Evolutionary conservation across 2,329 filamentous ascomycete genomes (phyloP).

Genomic region (Diaporthe nobilis): DNA sequence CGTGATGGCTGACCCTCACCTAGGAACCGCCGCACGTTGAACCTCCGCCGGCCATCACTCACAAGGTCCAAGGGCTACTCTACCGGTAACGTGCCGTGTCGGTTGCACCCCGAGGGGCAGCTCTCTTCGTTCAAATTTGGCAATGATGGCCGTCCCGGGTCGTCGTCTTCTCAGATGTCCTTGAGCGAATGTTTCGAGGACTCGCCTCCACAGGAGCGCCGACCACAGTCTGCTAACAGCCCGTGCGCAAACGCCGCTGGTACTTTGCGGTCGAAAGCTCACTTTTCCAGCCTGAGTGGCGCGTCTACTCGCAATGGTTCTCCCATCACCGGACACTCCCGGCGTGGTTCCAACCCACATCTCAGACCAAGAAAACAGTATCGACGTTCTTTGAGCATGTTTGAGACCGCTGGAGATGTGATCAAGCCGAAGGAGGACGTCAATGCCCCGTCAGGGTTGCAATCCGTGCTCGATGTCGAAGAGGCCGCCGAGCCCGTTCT

Average conservation of each 20-base stretch:
- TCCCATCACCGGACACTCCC: constrained; percentile 77
- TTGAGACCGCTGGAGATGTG: constrained; percentile 90
- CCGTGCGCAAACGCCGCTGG: constrained; percentile 68
- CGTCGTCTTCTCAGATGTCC: constrained; percentile 74
- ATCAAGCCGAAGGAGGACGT: constrained; percentile 83
- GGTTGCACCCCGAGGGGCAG: constrained; percentile 73
- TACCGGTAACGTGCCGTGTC: constrained; percentile 74
- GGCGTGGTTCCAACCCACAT: constrained; percentile 80
- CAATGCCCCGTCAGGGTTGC: constrained; percentile 67
- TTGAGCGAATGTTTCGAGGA: constrained; percentile 85
- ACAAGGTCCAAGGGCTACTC: constrained; percentile 82
- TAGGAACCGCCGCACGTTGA: constrained; percentile 75
- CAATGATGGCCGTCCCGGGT: constrained; percentile 55
- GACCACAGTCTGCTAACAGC: constrained; percentile 73
- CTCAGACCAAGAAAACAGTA: constrained; percentile 88
- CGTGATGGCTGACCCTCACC: constrained; percentile 45
- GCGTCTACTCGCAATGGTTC: constrained; percentile 78
- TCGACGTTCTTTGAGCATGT: constrained; percentile 96
- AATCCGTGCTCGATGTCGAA: constrained; percentile 88
- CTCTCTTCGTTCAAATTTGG: constrained; percentile 84
- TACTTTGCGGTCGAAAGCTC: constrained; percentile 70
- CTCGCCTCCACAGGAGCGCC: constrained; percentile 81
- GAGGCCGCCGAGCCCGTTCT: constrained; percentile 80
- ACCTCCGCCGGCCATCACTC: constrained; percentile 81
- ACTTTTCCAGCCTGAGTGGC: constrained; percentile 71